phyloP scores from a whole-genome alignment of 257 asterid genomes.

The Oldenlandia corymbosa region DNA sequence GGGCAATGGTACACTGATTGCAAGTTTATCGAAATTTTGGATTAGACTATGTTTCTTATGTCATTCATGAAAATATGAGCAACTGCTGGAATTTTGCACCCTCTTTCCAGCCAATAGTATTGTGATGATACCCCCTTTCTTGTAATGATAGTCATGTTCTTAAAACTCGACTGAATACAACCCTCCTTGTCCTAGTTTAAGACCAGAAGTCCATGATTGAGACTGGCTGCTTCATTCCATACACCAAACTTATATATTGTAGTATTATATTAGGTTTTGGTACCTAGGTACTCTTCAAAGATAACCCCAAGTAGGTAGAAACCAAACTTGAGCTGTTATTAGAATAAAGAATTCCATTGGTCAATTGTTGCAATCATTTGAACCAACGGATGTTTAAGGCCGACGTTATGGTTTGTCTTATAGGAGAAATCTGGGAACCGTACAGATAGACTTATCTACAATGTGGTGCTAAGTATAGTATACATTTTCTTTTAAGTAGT shows the following conservation, averaged over 20 bases:
- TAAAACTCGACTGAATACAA: too few species aligned
- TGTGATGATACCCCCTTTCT: neutral
- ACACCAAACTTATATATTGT: too few species aligned
- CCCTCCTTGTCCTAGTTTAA: too few species aligned
- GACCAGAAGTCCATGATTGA: too few species aligned
- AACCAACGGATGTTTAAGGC: neutral
- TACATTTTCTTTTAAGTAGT: neutral
- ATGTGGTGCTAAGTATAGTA: neutral
- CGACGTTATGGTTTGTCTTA: neutral
- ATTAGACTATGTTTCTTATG: neutral
- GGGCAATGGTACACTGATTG: too few species aligned
- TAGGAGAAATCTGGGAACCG: too few species aligned
- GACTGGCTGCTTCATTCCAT: too few species aligned
- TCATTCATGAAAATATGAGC: neutral
- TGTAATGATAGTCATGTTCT: too few species aligned
- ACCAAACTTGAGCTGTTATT: neutral
- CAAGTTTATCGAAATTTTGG: neutral
- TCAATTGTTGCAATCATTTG: neutral
- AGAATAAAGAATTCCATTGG: neutral
- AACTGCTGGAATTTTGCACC: neutral
- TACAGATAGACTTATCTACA: neutral
- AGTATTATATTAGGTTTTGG: too few species aligned
- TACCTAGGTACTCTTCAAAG: neutral
- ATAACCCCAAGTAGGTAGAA: neutral
- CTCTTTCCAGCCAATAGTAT: neutral